A percentile compares a stretch with the other conserved stretches of the same genome.
Conservation (phyloP, 768 basidiomycete species). For the Cystofilobasidium capitatum region DNA sequence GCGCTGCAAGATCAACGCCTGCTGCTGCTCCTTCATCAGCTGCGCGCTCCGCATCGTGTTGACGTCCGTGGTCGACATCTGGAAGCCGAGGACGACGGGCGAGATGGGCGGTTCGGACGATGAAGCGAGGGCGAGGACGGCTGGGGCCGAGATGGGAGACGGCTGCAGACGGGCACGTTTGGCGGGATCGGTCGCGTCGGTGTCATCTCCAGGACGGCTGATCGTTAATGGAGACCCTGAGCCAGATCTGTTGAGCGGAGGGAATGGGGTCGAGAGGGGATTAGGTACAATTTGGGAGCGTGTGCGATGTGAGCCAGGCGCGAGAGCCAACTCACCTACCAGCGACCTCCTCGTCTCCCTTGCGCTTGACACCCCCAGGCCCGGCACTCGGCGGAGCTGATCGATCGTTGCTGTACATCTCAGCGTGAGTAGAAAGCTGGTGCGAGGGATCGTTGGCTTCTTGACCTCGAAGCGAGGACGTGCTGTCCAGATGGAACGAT, state of each 20-base stretch:
- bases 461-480: neutral
- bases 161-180: neutral
- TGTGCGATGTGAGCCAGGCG: neutral
- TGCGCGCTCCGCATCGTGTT: conserved; percentile 16
- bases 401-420: neutral
- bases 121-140: neutral
- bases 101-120: conserved; percentile 17
- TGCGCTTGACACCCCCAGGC: neutral
- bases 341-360: neutral
- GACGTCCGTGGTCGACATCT: conserved; percentile 14
- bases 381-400: neutral
- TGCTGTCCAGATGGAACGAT: neutral
- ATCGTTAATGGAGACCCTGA: neutral
- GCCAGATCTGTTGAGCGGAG: neutral
- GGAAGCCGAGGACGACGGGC: conserved; percentile 26
- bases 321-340: neutral
- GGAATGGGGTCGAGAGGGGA: neutral
- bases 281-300: neutral
- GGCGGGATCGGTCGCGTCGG: neutral
- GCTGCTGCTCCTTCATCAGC: conserved; percentile 27
- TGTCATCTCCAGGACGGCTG: neutral
- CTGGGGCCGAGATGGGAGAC: neutral
- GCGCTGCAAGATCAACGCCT: conserved; percentile 24
- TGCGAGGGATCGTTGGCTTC: neutral
- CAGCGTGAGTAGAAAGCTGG: neutral